Evolutionary conservation across 768 basidiomycete species (phyloP).

Genomic region (Mycena amicta): DNA sequence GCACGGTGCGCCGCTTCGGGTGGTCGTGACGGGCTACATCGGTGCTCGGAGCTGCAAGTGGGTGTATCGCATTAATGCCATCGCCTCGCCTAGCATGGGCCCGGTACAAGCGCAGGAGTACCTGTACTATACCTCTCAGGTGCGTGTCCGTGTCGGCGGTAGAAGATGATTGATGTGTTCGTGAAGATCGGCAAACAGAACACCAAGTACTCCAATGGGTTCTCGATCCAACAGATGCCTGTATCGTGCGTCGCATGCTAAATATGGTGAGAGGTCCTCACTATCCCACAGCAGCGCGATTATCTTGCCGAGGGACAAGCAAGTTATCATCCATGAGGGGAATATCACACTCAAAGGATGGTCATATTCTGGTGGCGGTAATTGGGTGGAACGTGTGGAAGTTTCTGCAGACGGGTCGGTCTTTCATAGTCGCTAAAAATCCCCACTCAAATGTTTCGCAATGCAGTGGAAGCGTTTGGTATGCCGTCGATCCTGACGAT

Average conservation of each 20-base stretch:
- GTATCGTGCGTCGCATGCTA: slow-evolving; percentile 46
- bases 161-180: background rate
- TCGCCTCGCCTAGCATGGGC: slow-evolving; percentile 49
- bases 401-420: slow-evolving; percentile 50
- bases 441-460: background rate
- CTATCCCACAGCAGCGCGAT: slow-evolving; percentile 47
- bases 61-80: slow-evolving; percentile 54
- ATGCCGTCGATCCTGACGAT: slow-evolving; percentile 45
- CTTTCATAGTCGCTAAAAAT: too few species aligned
- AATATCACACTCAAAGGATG: slow-evolving; percentile 45
- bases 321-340: slow-evolving; percentile 52
- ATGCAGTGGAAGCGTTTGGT: slow-evolving; percentile 52
- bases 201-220: slow-evolving; percentile 52
- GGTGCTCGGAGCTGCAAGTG: slow-evolving; percentile 58
- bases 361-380: slow-evolving; percentile 51
- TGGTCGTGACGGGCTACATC: slow-evolving; percentile 56
- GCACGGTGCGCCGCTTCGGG: slow-evolving; percentile 52
- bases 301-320: slow-evolving; percentile 45
- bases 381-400: slow-evolving; percentile 61
- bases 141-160: slow-evolving; percentile 15
- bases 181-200: slow-evolving; percentile 55
- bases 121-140: slow-evolving; percentile 53
- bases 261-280: background rate
- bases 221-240: slow-evolving; percentile 61
- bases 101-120: slow-evolving; percentile 59